A percentile compares a stretch with the other conserved stretches of the same genome.
Evolutionary conservation across 2,329 filamentous ascomycete genomes (phyloP).

Genomic region (Alternaria tenuissima): DNA sequence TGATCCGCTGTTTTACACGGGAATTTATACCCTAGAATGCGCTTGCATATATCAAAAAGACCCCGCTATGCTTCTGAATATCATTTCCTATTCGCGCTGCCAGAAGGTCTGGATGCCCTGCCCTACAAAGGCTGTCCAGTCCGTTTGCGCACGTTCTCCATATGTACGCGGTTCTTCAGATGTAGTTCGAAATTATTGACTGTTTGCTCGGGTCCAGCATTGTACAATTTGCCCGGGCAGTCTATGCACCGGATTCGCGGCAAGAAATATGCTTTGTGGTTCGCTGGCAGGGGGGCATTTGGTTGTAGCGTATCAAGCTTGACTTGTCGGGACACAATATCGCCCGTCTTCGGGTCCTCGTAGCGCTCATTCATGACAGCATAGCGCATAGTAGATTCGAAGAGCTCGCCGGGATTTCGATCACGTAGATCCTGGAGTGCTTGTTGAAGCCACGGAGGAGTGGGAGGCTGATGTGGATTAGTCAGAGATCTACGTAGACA

Average conservation of each 20-base stretch:
- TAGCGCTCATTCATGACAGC: slow-evolving; percentile 73
- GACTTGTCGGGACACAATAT: slow-evolving; percentile 58
- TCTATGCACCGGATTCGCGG: slow-evolving; percentile 91
- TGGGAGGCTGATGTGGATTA: slow-evolving; percentile 70
- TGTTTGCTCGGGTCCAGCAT: slow-evolving; percentile 82
- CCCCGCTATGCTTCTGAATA: slow-evolving; percentile 14
- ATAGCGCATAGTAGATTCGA: slow-evolving; percentile 92
- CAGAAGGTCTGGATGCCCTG: neutral
- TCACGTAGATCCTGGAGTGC: slow-evolving; percentile 76
- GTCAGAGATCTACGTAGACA: slow-evolving; percentile 4
- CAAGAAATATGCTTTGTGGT: slow-evolving; percentile 81
- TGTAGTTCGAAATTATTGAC: slow-evolving; percentile 94
- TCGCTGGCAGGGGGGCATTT: slow-evolving; percentile 64
- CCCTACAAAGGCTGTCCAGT: slow-evolving; percentile 27
- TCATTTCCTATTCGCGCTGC: slow-evolving; percentile 3
- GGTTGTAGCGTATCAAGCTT: slow-evolving; percentile 57
- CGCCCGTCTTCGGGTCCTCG: slow-evolving; percentile 63
- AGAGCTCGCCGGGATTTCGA: slow-evolving; percentile 79
- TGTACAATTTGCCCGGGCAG: slow-evolving; percentile 93
- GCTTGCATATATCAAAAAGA: slow-evolving; percentile 20
- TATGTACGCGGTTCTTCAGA: slow-evolving; percentile 81
- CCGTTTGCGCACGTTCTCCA: slow-evolving; percentile 46
- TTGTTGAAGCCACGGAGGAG: slow-evolving; percentile 83
- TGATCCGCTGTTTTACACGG: slow-evolving; percentile 30
- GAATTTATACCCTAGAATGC: slow-evolving; percentile 18